Conservation (phyloP, 2,329 filamentous ascomycete species). For the Neurospora sp. region DNA sequence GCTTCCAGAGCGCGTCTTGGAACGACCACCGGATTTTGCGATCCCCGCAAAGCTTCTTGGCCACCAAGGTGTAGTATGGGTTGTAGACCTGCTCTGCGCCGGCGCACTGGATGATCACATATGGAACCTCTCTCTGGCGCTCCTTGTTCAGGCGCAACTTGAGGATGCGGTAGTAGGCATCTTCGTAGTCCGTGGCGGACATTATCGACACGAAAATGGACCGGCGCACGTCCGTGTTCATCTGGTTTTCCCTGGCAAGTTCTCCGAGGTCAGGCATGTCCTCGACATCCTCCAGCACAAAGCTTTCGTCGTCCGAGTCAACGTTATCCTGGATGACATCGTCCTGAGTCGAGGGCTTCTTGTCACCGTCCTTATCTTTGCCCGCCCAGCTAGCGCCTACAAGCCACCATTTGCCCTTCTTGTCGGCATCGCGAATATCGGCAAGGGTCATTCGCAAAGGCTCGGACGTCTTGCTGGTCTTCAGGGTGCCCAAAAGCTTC, state of each 20-base stretch:
- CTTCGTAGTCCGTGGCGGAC: slow-evolving; percentile 72
- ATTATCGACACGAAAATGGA: slow-evolving; percentile 92
- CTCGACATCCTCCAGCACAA: slow-evolving; percentile 30
- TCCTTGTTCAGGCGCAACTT: slow-evolving; percentile 79
- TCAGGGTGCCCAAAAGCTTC: slow-evolving; percentile 74
- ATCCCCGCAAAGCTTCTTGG: slow-evolving; percentile 65
- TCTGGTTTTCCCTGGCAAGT: slow-evolving; percentile 70
- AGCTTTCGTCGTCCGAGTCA: slow-evolving; percentile 24
- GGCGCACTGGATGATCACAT: slow-evolving; percentile 78
- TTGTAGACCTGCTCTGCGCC: slow-evolving; percentile 80
- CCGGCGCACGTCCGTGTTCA: slow-evolving; percentile 77
- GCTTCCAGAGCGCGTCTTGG: slow-evolving; percentile 75
- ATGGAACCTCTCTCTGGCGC: slow-evolving; percentile 77
- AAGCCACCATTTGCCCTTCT: slow-evolving; percentile 96
- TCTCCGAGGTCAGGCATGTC: slow-evolving; percentile 58
- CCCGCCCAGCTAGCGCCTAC: slow-evolving; percentile 85
- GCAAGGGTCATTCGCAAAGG: slow-evolving; percentile 71
- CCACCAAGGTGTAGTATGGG: slow-evolving; percentile 84
- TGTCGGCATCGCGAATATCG: slow-evolving; percentile 76
- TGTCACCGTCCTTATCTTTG: slow-evolving; percentile 6
- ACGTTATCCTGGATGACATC: slow-evolving; percentile 25
- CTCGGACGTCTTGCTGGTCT: slow-evolving; percentile 62
- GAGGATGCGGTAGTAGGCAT: slow-evolving; percentile 68
- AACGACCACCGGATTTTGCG: slow-evolving; percentile 73
- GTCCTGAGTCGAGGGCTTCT: slow-evolving; percentile 1